Base-by-base conservation (phyloP, 495 filamentous ascomycete genomes). In the Recurvomyces mirabilis region DNA sequence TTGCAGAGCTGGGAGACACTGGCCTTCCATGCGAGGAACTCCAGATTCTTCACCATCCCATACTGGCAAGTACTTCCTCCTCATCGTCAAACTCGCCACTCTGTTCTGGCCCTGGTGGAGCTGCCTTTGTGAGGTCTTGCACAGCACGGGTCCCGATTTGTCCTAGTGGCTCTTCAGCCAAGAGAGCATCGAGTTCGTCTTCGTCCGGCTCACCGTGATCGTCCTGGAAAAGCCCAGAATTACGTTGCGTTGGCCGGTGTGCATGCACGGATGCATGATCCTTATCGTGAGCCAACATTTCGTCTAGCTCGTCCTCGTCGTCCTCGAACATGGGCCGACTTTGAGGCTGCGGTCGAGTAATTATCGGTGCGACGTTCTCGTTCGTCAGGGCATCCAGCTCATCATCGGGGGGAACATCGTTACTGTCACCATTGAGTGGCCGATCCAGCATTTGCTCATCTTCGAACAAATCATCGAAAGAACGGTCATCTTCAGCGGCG, bases 61-160 rank as follows among this genome's bases (percentile, higher is more conserved):
- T 74, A 43, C 72, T 78, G 20, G 69, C 78, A 77, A 84, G 78
- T 3, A 69, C 77, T 38, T 75, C 79, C 65, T 81, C 73, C 23
- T 81, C 80, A 47, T 78, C 78, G 3, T 63, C 70, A 53, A 69
- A 74, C 17, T 67, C 49, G 36, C 66, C 56, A 11, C 26, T 22
- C 15, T n/a, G 21, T 10, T 19, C 14, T 3, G 13, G 6, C 10
- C 33, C 9, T 6, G 6, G 17, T 7, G 9, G 11, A 7, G 15
- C 33, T 36, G 7, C 11, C 9, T 9, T 9, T 36, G 33, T n/a
- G 11, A 7, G 33, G 6, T 12, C 17, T 36, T 7, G 33, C 11
- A 12, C n/a, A n/a, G n/a, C n/a, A n/a, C n/a, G n/a, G n/a, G 33
- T 6, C 10, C 9, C 17, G 17, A 17, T 15, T 12, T 36, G 6